Evolutionary conservation across 2,329 filamentous ascomycete species (phyloP), one percentile per base, ranked within the genome.

Genomic region (Fusarium sp.): DNA sequence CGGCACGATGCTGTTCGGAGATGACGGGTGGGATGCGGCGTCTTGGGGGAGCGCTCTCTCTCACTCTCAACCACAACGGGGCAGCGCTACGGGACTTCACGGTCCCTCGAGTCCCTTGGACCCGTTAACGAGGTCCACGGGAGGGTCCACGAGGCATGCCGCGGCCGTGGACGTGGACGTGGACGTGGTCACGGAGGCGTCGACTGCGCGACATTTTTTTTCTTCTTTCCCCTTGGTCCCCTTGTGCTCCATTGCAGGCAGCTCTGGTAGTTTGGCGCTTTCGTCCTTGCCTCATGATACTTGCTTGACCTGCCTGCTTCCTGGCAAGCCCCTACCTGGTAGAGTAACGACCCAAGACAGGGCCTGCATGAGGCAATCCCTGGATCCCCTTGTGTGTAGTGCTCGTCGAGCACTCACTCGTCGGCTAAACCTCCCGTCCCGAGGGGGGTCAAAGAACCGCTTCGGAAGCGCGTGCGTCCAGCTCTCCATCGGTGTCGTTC

Each of bases 1-100:
- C 67, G 67, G 65, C 56, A 65, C 71, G 67, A 70, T 77, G 65
- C 65, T 68, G 56, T 67, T 76, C 76, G 74, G 76, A 77, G 69
- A 76, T 75, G 75, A 77, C 69, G 73, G 56, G 68, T 77, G 76
- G 72, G 52, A 47, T 62, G 62, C 52, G 68, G 66, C 68, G 38
- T 57, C 62, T 61, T 52, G 56, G 54, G 52, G 35, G 45, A 54
- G 18, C 27, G 31, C 40, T 45, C 40, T 22, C 40, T 45, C 40
- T 45, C 40, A 45, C 40, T 45, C 40, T 45, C 40, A 52, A 63
- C 65, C 69, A 67, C 69, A 63, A 69, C 70, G 57, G 64, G 57
- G 31, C 27, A 25, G 52, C 71, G 71, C 71, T 74, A 74, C 71
- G 71, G 71, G 59, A 70, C 71, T 70, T 74, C 69, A 66, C 69